A percentile compares a stretch with the other conserved stretches of the same genome.
phyloP scores from a whole-genome alignment of 306 rosid species.

The Hippophae rhamnoides region DNA sequence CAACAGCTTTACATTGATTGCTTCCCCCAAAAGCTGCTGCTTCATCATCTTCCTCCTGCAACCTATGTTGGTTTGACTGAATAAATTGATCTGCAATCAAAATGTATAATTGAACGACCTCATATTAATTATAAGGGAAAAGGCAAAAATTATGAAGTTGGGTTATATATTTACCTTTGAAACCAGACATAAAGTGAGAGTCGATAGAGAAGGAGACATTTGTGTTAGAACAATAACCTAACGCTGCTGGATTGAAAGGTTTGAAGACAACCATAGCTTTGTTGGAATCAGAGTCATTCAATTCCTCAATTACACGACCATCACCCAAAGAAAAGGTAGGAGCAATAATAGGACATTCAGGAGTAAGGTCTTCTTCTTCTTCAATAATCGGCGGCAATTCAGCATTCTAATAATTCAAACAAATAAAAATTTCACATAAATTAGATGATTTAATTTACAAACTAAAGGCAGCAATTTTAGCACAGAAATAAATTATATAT shows the following conservation, averaged over 20 bases:
- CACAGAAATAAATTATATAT: background rate
- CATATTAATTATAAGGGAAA: no score
- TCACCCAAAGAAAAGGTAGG: background rate
- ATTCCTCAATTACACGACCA: constrained; percentile 16
- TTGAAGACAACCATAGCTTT: constrained; percentile 72
- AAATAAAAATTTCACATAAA: background rate
- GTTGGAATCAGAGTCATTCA: constrained; percentile 4
- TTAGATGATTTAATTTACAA: background rate
- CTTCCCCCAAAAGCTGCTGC: background rate
- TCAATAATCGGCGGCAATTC: constrained; percentile 62
- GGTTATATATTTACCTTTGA: constrained; percentile 31
- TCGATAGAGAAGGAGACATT: constrained; percentile 36
- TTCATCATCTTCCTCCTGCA: constrained; percentile 14
- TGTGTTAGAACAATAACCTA: constrained; percentile 21
- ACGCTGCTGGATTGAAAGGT: constrained; percentile 23
- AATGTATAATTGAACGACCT: no score
- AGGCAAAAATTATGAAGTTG: background rate
- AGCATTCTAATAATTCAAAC: constrained; percentile 29
- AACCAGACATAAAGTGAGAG: constrained; percentile 37
- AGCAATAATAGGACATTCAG: background rate
- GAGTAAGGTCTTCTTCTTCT: constrained; percentile 29
- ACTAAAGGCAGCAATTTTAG: background rate
- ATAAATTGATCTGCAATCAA: constrained; percentile 30
- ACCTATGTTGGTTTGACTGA: constrained; percentile 18
- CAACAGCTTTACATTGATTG: constrained; percentile 37